Evolutionary conservation across 2,329 filamentous ascomycete species (phyloP).

Genomic region (Sarocladium kiliense): DNA sequence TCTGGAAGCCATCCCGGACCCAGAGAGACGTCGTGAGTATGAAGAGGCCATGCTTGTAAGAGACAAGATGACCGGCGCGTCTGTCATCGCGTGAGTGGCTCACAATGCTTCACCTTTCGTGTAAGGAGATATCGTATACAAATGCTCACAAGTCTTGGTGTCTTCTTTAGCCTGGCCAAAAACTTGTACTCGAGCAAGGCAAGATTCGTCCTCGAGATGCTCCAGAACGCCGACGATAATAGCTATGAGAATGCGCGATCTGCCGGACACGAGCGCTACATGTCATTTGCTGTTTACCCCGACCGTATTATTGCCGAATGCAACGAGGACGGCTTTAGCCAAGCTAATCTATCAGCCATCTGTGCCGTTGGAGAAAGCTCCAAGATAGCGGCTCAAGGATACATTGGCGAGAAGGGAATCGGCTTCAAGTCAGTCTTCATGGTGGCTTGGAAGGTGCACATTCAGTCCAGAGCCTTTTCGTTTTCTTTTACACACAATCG

Average conservation of each 20-base stretch:
- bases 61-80: neutral
- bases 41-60: neutral
- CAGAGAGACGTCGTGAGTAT: neutral
- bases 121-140: neutral
- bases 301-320: slow-evolving; percentile 36
- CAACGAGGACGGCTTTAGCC: slow-evolving; percentile 40
- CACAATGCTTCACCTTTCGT: neutral
- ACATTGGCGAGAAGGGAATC: slow-evolving; percentile 43
- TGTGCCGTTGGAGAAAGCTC: slow-evolving; percentile 39
- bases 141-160: too few relatives aligned
- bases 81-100: slow-evolving; percentile 1
- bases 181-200: slow-evolving; percentile 11
- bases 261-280: slow-evolving; percentile 17
- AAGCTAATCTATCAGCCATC: slow-evolving; percentile 34
- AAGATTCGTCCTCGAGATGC: slow-evolving; percentile 13
- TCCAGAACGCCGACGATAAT: slow-evolving; percentile 33
- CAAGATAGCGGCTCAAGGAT: slow-evolving; percentile 30
- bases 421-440: slow-evolving; percentile 46
- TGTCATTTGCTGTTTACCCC: slow-evolving; percentile 27
- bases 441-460: slow-evolving; percentile 36
- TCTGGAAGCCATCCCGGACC: neutral
- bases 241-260: slow-evolving; percentile 21
- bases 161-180: slow-evolving; percentile 11
- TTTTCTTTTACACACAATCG: slow-evolving; percentile 36
- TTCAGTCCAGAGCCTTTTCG: slow-evolving; percentile 37